These are phyloP conservation scores for Aspergillus sp. DNA, from an alignment of 2,329 filamentous ascomycete species.

Conservation along the genomic window DNA sequence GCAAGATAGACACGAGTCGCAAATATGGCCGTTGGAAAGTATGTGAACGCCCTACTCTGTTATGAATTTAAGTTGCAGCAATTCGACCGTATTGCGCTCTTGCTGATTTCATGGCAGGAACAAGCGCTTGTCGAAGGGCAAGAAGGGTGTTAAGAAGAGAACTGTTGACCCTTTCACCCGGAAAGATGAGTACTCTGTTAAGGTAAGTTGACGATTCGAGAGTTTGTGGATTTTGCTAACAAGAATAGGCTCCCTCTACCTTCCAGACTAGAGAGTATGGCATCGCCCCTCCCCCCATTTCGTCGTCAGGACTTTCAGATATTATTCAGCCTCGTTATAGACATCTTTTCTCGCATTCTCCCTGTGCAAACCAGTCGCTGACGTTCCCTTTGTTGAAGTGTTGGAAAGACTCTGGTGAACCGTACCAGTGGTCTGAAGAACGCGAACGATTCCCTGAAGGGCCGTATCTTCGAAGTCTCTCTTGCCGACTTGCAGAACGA, in stretches of 20 bases:
- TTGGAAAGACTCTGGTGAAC: constrained; percentile 99
- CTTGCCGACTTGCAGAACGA: constrained; percentile 99
- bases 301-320: constrained; percentile 10
- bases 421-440: constrained; percentile 99
- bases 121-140: constrained; percentile 99
- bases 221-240: constrained; percentile 20
- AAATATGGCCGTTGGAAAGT: constrained; percentile 84
- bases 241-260: constrained; percentile 77
- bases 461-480: constrained; percentile 97
- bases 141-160: constrained; percentile 99
- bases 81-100: neutral
- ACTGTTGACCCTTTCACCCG: constrained; percentile 94
- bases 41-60: constrained; percentile 40
- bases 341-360: neutral
- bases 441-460: constrained; percentile 98
- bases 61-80: neutral
- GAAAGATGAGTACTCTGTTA: constrained; percentile 99
- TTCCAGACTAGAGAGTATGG: constrained; percentile 96
- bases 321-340: constrained; percentile 11
- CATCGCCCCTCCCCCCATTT: neutral
- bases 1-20: constrained; percentile 55
- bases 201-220: constrained; percentile 58
- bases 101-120: constrained; percentile 63
- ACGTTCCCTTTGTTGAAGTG: constrained; percentile 60
- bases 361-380: neutral